Percentiles rank a stretch among this genome's conserved stretches.
phyloP scores from a whole-genome alignment of 2,329 filamentous ascomycete species.

The Apiospora pterosperma region DNA sequence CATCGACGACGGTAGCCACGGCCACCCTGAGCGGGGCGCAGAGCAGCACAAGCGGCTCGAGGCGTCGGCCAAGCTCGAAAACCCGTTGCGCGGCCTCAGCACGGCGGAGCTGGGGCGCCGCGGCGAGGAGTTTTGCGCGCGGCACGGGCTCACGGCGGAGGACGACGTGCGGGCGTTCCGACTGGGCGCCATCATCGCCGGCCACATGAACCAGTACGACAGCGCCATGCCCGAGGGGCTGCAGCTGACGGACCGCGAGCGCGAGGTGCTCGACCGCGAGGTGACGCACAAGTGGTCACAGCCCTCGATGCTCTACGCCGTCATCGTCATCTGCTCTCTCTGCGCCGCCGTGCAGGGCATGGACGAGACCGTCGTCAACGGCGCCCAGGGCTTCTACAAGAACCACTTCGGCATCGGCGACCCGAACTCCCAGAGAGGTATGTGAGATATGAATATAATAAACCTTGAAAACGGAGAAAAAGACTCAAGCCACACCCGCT shows the following conservation, averaged over 20 bases:
- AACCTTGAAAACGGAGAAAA: not conserved
- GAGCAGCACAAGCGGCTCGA: slow-evolving; percentile 26
- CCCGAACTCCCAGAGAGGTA: slow-evolving; percentile 35
- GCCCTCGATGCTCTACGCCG: slow-evolving; percentile 60
- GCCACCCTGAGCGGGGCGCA: not conserved
- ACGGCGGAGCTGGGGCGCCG: slow-evolving; percentile 47
- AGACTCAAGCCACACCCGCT: not conserved
- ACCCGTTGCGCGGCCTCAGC: slow-evolving; percentile 38
- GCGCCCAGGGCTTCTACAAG: slow-evolving; percentile 64
- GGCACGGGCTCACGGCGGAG: slow-evolving; percentile 50
- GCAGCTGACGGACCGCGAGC: slow-evolving; percentile 53
- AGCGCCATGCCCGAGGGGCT: slow-evolving; percentile 31
- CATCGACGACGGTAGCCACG: not conserved
- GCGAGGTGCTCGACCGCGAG: slow-evolving; percentile 55
- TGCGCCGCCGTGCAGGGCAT: slow-evolving; percentile 67
- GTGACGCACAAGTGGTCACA: slow-evolving; percentile 67
- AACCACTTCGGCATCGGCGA: slow-evolving; percentile 57
- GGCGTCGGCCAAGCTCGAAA: slow-evolving; percentile 34
- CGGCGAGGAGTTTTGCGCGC: slow-evolving; percentile 55
- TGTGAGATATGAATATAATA: not conserved
- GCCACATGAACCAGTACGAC: slow-evolving; percentile 46
- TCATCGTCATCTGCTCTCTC: slow-evolving; percentile 49
- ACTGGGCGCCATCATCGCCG: slow-evolving; percentile 57
- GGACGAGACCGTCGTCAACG: slow-evolving; percentile 69
- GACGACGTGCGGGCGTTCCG: slow-evolving; percentile 57